Percentiles rank a stretch among this genome's conserved stretches.
Evolutionary conservation across 768 basidiomycete species (phyloP).

Genomic region (Nidula microcarpa): DNA sequence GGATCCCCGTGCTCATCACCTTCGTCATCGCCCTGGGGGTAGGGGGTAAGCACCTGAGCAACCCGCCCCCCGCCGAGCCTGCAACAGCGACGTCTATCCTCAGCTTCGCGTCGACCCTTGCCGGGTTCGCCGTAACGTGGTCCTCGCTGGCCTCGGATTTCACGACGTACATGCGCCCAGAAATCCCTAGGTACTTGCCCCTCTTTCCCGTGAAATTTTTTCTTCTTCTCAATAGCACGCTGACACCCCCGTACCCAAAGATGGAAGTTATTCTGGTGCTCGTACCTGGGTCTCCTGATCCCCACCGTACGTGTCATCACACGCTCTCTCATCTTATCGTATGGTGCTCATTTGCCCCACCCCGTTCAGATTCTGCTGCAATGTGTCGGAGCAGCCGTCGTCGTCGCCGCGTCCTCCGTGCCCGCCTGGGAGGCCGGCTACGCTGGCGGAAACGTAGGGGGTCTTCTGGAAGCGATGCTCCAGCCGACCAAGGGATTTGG

Average conservation of each 20-base stretch:
- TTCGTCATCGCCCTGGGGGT: conserved; percentile 70
- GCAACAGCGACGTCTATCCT: conserved; percentile 54
- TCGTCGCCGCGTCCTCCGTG: conserved; percentile 49
- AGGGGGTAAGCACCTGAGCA: conserved; percentile 66
- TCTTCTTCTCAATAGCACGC: too few relatives aligned
- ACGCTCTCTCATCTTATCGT: neutral
- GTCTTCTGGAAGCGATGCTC: conserved; percentile 68
- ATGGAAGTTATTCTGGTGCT: conserved; percentile 60
- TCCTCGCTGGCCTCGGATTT: conserved; percentile 67
- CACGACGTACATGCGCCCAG: conserved; percentile 62
- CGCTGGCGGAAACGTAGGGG: conserved; percentile 58
- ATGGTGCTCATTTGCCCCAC: neutral
- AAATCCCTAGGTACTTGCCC: conserved; percentile 48
- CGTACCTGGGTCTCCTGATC: conserved; percentile 66
- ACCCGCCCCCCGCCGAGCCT: conserved; percentile 43
- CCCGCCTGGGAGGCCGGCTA: conserved; percentile 63
- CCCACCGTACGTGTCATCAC: conserved; percentile 38
- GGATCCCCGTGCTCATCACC: conserved; percentile 76
- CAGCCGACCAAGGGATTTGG: conserved; percentile 70
- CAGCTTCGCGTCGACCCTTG: conserved; percentile 65
- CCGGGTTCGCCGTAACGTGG: conserved; percentile 71
- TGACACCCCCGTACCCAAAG: conserved; percentile 24
- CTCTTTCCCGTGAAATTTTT: neutral
- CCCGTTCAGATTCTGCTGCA: conserved; percentile 36
- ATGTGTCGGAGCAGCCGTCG: conserved; percentile 62